Conservation (phyloP, 768 basidiomycete genomes). For the Coprinopsis cinerea region DNA sequence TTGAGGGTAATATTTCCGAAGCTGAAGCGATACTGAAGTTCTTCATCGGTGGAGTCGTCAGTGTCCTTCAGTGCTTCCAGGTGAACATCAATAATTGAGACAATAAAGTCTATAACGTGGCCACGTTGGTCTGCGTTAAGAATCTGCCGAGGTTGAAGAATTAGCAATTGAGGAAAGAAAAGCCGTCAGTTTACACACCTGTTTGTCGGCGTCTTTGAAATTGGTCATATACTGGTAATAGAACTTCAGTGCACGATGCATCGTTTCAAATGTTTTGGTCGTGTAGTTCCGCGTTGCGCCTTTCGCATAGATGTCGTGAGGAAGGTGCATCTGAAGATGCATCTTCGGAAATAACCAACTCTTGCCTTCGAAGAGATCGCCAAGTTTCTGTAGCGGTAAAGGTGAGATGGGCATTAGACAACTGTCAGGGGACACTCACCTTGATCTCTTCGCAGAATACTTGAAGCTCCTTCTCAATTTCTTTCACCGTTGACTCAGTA, state of each 20-base stretch:
- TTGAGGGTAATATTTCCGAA: neutral
- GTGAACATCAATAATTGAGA: neutral
- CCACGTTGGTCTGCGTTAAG: neutral
- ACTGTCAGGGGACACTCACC: constrained; percentile 16
- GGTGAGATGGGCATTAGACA: neutral
- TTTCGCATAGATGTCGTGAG: constrained; percentile 27
- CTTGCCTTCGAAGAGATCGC: constrained; percentile 7
- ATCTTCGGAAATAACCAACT: constrained; percentile 33
- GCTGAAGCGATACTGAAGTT: neutral
- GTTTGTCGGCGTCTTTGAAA: neutral
- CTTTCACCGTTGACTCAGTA: constrained; percentile 24
- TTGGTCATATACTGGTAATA: constrained; percentile 3
- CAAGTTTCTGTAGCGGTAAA: neutral
- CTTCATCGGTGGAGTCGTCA: too few relatives aligned
- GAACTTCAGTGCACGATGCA: constrained; percentile 1
- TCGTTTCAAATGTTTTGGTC: constrained; percentile 4
- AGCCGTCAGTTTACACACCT: neutral
- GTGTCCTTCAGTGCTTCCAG: too few relatives aligned
- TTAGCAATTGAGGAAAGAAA: neutral
- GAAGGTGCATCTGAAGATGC: constrained; percentile 26
- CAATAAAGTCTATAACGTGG: neutral
- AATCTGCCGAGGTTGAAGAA: neutral
- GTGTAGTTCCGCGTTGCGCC: constrained; percentile 17
- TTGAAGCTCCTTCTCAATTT: constrained; percentile 15
- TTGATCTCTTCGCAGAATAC: constrained; percentile 15